Percentiles rank a stretch among this genome's conserved stretches.
Conservation (phyloP, 306 rosid genomes). For the Casuarina glauca region DNA sequence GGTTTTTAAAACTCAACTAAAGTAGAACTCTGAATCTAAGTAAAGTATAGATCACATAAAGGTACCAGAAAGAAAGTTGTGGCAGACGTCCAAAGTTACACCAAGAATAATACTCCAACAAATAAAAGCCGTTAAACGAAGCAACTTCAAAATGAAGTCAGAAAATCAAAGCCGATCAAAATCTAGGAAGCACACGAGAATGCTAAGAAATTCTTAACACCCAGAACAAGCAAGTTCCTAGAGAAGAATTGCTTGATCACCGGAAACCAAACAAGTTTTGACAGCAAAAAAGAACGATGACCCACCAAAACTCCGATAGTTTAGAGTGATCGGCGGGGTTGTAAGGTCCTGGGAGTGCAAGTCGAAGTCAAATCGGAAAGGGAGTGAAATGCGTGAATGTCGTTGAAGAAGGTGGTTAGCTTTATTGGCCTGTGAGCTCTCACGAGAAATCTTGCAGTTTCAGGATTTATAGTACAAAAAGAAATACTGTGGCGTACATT, state of each 20-base stretch:
- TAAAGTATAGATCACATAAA: conserved; percentile 39
- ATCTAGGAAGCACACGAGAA: conserved; percentile 14
- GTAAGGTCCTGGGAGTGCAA: background rate
- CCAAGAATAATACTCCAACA: conserved; percentile 14
- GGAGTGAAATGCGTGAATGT: conserved; percentile 52
- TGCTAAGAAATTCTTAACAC: background rate
- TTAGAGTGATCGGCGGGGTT: conserved; percentile 14
- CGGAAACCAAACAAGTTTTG: background rate
- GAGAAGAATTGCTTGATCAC: background rate
- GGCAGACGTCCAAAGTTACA: conserved; percentile 30
- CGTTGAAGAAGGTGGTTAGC: conserved; percentile 28
- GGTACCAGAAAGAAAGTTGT: conserved; percentile 26
- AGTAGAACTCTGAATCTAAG: conserved; percentile 27
- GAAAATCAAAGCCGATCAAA: background rate
- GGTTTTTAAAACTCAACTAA: background rate
- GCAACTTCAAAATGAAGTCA: conserved; percentile 16
- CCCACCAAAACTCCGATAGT: conserved; percentile 11
- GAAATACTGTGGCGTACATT: background rate
- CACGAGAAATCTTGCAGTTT: conserved; percentile 55
- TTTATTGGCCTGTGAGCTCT: conserved; percentile 57
- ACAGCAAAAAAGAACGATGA: background rate
- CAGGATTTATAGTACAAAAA: conserved; percentile 19
- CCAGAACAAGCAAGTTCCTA: conserved; percentile 22
- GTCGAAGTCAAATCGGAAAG: conserved; percentile 6
- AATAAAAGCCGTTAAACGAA: conserved; percentile 16